Base-by-base conservation (phyloP, 2,329 filamentous ascomycete genomes). In the Trichoderma sp. region DNA sequence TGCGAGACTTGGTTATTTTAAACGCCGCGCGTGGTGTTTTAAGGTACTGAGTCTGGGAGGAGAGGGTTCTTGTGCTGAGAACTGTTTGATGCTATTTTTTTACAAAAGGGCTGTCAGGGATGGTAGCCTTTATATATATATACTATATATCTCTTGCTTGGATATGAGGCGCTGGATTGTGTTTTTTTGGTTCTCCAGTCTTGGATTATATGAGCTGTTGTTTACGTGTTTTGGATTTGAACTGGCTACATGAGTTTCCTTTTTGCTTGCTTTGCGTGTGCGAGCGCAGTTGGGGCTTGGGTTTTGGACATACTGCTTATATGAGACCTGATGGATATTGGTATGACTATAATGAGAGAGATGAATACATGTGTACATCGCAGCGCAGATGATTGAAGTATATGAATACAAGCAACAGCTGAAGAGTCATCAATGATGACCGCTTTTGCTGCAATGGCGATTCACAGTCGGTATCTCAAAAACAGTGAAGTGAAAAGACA, bases 271-370 rank as follows among this genome's bases (percentile, higher is more conserved):
- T 43, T n/a, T 43, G 39, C 26, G 46, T 54, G 26, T n/a, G 14
- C 46, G 26, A 24, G 26, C 51, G 34, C n/a, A 30, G 5, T 39
- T 6, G 4, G 7, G 52, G 13, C 18, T 4, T 56, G 8, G 8
- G 11, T 56, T 56, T 49, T 58, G 63, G 52, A 49, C 49, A 49
- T 66, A 39, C 24, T 37, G 26, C 56, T 24, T 26, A 49, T 21
- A 58, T 66, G 52, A 32, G 28, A n/a, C 34, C 46, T 52, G 46
- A 63, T 63, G 46, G 46, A n/a, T 26, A 43, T 32, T 54, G 51
- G n/a, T 5, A 65, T 30, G 51, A 37, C 58, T 39, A 43, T 49
- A 49, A 59, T 66, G 63, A 58, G 37, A 18, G 26, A 14, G 39
- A 49, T 66, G 52, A 49, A 16, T 52, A 55, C 21, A 24, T 49